Evolutionary conservation across 352 stramenopile species (phyloP), one percentile per base, ranked within the genome.

Genomic region (Globisporangium cederbergense): DNA sequence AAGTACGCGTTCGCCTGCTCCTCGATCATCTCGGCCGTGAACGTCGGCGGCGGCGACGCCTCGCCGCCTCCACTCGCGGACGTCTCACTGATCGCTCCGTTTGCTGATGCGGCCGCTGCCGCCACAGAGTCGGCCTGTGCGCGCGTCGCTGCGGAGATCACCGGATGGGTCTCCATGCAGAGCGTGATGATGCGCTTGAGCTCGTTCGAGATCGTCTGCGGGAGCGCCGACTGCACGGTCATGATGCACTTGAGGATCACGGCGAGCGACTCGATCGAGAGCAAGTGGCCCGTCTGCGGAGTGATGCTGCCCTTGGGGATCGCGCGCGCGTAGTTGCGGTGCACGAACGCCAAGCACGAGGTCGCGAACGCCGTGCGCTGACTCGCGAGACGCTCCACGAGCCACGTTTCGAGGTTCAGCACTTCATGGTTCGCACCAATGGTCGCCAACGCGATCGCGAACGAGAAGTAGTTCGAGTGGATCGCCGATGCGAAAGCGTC

Each of bases 1-100:
- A 99, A 99, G 75, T 99, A 99, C 9, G 90, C 90, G 73, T 99
- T 99, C 20, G 97, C 97, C 70, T 98, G 92, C 75, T 99, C 96
- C 82, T 99, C 97, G 62, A 99, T 98, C 76, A 99, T 98, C 74
- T 99, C 96, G 13, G 86, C 79, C 20, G 83, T 94, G 67, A 90
- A 91, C 8, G 78, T 67, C 14, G 83, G 56, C 13, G 83, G 56
- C 52, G 53, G 47, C 45, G 34, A 46, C 20, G 36, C 46, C 47
- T 62, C 53, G 54, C 32, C 68, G 18, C 32, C 51, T 52, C 32
- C 70, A 20, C n/a, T 58, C 1, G 32, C 4, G 9, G 43, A 49
- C 1, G n/a, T 11, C 52, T 58, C 52, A 4, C 52, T 46, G 18
- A 32, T 58, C 52, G 52, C 43, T 57, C 28, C 34, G 8, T 13